Evolutionary conservation across 2,329 filamentous ascomycete genomes (phyloP), one percentile per base, ranked within the genome.

Genomic region (Blumeria graminis): DNA sequence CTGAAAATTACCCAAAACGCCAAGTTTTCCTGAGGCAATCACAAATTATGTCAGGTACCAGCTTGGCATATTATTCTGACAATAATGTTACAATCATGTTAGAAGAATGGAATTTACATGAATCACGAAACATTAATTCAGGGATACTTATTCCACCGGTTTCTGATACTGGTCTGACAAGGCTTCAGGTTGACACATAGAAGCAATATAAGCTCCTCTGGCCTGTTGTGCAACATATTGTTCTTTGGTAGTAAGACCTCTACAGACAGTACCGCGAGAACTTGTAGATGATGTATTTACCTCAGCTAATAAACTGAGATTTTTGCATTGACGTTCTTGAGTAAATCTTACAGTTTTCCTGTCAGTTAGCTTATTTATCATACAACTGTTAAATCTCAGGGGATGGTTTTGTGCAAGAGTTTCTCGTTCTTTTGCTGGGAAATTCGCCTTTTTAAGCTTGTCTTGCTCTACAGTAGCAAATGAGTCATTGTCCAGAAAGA

Each of bases 131-230:
- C n/a, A n/a, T n/a, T n/a, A n/a, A n/a, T n/a, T n/a, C n/a, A n/a
- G n/a, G n/a, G n/a, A n/a, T n/a, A n/a, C n/a, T n/a, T n/a, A n/a
- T n/a, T n/a, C n/a, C n/a, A n/a, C n/a, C n/a, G n/a, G n/a, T n/a
- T n/a, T n/a, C n/a, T n/a, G n/a, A n/a, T n/a, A n/a, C n/a, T n/a
- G n/a, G n/a, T n/a, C n/a, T n/a, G n/a, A n/a, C n/a, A n/a, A n/a
- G 13, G 45, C 41, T 18, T 59, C 48, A 18, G 39, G 56, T 48
- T 58, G 41, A 22, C 32, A 56, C 16, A 58, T 36, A 13, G 46
- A 55, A 16, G 45, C 50, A 28, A 60, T 52, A 56, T 60, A 58
- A 3, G 48, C 56, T 28, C 57, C 55, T 55, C 50, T 16, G 5
- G 51, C 56, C 45, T 48, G 32, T 54, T 58, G 53, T 34, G 39